Conservation (phyloP, 805 yeast species). For the Pichia californica region DNA sequence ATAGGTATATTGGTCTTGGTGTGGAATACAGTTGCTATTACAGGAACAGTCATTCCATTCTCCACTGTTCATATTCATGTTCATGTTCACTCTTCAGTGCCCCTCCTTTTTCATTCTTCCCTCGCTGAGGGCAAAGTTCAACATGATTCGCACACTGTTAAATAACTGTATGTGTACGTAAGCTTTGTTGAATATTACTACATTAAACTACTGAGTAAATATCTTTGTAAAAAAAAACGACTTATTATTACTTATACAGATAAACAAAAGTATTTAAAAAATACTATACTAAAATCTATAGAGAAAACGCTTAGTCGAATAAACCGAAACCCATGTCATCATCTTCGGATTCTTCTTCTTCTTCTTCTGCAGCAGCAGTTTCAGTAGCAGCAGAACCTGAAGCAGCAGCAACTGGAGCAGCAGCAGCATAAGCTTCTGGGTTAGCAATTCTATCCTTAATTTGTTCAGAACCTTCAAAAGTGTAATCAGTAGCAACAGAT, state of each 20-base stretch:
- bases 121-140: no score
- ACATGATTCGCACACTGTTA: neutral
- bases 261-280: neutral
- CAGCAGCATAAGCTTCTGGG: slow-evolving; percentile 99
- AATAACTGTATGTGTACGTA: no score
- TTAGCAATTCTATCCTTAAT: slow-evolving; percentile 99
- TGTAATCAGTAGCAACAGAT: slow-evolving; percentile 97
- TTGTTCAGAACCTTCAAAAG: slow-evolving; percentile 98
- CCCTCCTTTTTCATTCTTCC: no score
- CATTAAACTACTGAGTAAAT: no score
- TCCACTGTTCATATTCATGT: no score
- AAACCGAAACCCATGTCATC: slow-evolving; percentile 97
- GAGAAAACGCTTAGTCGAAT: slow-evolving; percentile 68
- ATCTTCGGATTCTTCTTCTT: slow-evolving; percentile 56
- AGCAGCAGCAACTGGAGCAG: slow-evolving; percentile 96
- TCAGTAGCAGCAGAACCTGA: slow-evolving; percentile 54
- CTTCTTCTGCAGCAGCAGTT: slow-evolving; percentile 62
- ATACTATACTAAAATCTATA: slow-evolving; percentile 2
- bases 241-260: neutral
- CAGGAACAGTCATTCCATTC: no score
- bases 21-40: no score
- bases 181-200: no score
- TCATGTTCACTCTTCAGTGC: no score
- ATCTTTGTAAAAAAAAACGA: neutral
- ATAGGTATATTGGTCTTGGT: neutral